phyloP scores from a whole-genome alignment of 2,329 filamentous ascomycete species.

The Colletotrichum salicis region DNA sequence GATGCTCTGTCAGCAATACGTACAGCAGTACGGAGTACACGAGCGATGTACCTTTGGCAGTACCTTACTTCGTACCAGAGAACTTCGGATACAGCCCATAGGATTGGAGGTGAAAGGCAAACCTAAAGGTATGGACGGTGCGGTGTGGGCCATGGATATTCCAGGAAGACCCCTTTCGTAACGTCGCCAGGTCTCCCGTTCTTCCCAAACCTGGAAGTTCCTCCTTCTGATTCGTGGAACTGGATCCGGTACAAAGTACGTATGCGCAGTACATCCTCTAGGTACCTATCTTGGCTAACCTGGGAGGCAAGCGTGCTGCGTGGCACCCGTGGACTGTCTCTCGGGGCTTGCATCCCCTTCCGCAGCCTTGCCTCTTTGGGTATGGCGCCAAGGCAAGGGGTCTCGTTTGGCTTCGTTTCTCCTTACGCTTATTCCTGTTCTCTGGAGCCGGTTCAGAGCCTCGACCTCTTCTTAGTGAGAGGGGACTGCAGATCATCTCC shows the following conservation, averaged over 20 bases:
- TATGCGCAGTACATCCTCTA: too few relatives aligned
- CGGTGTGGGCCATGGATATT: constrained; percentile 21
- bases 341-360: not conserved
- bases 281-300: not conserved
- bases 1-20: not conserved
- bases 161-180: constrained; percentile 10
- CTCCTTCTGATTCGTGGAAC: not conserved
- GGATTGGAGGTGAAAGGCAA: not conserved
- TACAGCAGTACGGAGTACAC: not conserved
- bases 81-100: not conserved
- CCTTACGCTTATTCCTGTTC: constrained; percentile 30
- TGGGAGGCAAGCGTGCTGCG: too few relatives aligned
- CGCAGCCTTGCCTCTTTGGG: not conserved
- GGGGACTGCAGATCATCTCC: constrained; percentile 15
- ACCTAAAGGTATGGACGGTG: not conserved
- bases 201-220: too few relatives aligned
- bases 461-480: not conserved
- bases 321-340: not conserved
- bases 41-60: not conserved
- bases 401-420: constrained; percentile 7
- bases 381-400: constrained; percentile 13
- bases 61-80: not conserved
- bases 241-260: not conserved
- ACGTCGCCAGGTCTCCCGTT: not conserved
- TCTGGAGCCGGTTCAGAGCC: not conserved